A percentile compares a stretch with the other conserved stretches of the same genome.
These are phyloP conservation scores for Tylopilus sp. DNA, from an alignment of 1,284 basidiomycete genomes.

Conservation along the genomic window DNA sequence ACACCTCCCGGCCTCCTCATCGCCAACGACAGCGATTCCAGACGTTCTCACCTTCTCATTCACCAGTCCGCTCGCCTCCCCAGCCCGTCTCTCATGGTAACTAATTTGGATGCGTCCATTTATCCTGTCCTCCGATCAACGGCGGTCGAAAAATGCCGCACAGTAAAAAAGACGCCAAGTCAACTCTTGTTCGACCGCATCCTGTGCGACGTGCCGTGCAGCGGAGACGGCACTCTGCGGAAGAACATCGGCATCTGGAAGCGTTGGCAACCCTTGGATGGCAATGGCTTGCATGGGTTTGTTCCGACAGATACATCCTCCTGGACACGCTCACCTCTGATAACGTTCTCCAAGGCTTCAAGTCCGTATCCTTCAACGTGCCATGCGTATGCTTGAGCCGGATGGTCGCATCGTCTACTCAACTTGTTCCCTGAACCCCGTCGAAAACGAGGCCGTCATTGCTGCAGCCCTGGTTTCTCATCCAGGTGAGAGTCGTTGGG, in stretches of 20 bases:
- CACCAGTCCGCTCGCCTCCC: constrained; percentile 97
- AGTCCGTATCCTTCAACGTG: constrained; percentile 87
- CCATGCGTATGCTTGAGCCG: constrained; percentile 85
- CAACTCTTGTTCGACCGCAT: constrained; percentile 88
- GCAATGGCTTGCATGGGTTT: constrained; percentile 85
- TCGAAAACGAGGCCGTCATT: constrained; percentile 97
- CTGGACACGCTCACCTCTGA: neutral
- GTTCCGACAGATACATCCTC: constrained; percentile 24
- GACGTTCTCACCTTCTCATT: constrained; percentile 94
- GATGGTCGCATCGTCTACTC: constrained; percentile 95
- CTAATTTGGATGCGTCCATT: constrained; percentile 92
- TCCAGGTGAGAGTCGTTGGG: constrained; percentile 45
- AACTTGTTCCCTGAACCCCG: constrained; percentile 95
- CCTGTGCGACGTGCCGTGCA: constrained; percentile 96
- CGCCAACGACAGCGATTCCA: constrained; percentile 91
- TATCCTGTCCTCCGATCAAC: constrained; percentile 67
- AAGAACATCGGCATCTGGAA: constrained; percentile 98
- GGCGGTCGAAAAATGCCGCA: constrained; percentile 15
- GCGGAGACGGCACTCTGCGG: constrained; percentile 93
- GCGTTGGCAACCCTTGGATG: constrained; percentile 85
- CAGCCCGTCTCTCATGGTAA: constrained; percentile 90
- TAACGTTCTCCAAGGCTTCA: constrained; percentile 60
- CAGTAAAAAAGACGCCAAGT: constrained; percentile 30
- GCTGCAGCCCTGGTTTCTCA: constrained; percentile 76
- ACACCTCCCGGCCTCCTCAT: constrained; percentile 77